A percentile compares a stretch with the other conserved stretches of the same genome.
Evolutionary conservation across 495 filamentous ascomycete species (phyloP).

Genomic region (Daldinia loculata): DNA sequence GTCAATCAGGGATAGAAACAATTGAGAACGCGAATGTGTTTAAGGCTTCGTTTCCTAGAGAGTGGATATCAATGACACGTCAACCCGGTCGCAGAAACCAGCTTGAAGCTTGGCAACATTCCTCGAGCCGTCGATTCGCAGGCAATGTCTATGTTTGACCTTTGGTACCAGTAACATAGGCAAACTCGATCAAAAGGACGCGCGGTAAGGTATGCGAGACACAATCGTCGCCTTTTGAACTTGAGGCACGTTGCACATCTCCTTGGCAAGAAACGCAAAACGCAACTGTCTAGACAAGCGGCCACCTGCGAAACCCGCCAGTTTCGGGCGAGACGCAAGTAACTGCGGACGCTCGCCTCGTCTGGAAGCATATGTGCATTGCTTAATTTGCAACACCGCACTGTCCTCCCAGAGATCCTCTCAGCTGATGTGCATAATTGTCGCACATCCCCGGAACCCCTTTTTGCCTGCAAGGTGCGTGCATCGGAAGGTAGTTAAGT

Average conservation of each 20-base stretch:
- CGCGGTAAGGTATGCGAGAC: slow-evolving; percentile 31
- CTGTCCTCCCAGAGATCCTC: slow-evolving; percentile 30
- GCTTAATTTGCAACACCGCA: slow-evolving; percentile 15
- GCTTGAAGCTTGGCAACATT: slow-evolving; percentile 29
- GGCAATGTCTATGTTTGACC: not conserved
- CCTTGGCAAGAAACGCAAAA: slow-evolving; percentile 32
- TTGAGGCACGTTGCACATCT: slow-evolving; percentile 33
- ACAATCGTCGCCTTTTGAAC: slow-evolving; percentile 21
- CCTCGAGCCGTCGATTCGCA: not conserved
- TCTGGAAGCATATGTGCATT: slow-evolving; percentile 20
- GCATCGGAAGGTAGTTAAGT: slow-evolving; percentile 33
- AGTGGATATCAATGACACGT: slow-evolving; percentile 37
- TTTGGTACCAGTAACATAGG: not conserved
- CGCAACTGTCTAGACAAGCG: slow-evolving; percentile 28
- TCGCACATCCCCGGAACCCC: slow-evolving; percentile 29
- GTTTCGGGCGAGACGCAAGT: slow-evolving; percentile 11
- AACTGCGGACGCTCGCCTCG: slow-evolving; percentile 16
- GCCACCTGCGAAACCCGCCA: slow-evolving; percentile 17
- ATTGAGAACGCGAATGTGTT: not conserved
- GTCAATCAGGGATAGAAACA: slow-evolving; percentile 10
- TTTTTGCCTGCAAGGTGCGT: slow-evolving; percentile 21
- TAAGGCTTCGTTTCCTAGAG: slow-evolving; percentile 11
- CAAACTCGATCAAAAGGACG: not conserved
- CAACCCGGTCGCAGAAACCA: slow-evolving; percentile 20
- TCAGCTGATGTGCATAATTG: slow-evolving; percentile 36